Evolutionary conservation across 164 flowering plant genomes (phyloP).

Genomic region (Houttuynia cordata): DNA sequence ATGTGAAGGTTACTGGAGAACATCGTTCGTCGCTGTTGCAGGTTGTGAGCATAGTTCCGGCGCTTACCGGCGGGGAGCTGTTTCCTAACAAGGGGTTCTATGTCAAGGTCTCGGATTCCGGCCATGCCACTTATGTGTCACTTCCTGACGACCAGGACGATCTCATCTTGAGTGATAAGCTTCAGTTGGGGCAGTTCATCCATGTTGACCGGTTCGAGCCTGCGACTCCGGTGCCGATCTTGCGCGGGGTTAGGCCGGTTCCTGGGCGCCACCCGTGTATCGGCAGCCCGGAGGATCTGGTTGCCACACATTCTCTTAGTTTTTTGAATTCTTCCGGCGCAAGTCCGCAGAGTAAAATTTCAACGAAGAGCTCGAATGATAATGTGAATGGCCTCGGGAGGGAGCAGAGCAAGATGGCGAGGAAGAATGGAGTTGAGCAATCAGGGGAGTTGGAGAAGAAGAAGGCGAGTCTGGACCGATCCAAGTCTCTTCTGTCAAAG

Average conservation of each 20-base stretch:
- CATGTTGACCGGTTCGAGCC: conserved; percentile 79
- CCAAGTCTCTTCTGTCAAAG: conserved; percentile 51
- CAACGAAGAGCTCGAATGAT: conserved; percentile 18
- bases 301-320: conserved; percentile 64
- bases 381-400: conserved; percentile 19
- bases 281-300: conserved; percentile 88
- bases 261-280: conserved; percentile 94
- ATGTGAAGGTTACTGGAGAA: conserved; percentile 84
- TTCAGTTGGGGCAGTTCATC: conserved; percentile 87
- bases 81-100: conserved; percentile 79
- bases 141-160: conserved; percentile 91
- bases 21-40: conserved; percentile 73
- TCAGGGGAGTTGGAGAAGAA: conserved; percentile 36
- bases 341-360: conserved; percentile 27
- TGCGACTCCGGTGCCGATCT: conserved; percentile 83
- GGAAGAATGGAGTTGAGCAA: conserved; percentile 17
- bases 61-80: conserved; percentile 83
- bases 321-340: conserved; percentile 50
- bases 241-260: conserved; percentile 72
- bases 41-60: conserved; percentile 87
- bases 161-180: conserved; percentile 82
- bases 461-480: conserved; percentile 21
- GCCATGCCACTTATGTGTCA: conserved; percentile 89
- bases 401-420: conserved; percentile 17
- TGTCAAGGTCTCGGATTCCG: conserved; percentile 88